Base-by-base conservation (phyloP, 2,329 filamentous ascomycete genomes). In the Hortaea werneckii region DNA sequence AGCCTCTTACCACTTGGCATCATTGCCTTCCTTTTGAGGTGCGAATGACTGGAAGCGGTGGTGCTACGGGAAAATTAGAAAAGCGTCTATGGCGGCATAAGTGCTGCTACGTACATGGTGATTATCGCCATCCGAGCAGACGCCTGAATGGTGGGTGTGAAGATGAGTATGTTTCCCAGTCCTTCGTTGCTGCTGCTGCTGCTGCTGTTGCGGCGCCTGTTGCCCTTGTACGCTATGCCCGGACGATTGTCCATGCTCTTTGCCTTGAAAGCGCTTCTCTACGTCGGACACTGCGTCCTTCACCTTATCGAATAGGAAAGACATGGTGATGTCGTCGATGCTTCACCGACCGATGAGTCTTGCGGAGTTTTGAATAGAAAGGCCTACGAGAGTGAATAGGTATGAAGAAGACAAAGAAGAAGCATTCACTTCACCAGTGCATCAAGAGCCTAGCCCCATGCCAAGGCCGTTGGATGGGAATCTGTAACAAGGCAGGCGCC, bases 1-100 rank as follows among this genome's bases (percentile, higher is more conserved):
- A 20, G 20, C 20, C 20, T 20, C 20, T 20, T 20, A 20, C 86
- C 87, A 94, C 71, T 94, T 94, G 51, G 78, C 80, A 52, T 80
- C 71, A 59, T 87, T 82, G 46, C 83, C 83, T 29, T 77, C 76
- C 13, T 84, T 77, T 58, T 82, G 76, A 1, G 85, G 80, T 1
- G 85, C 84, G 68, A 94, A 94, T 48, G 74, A 77, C 41, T 71
- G 65, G 57, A 73, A 79, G 44, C 76, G 70, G 53, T 78, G 68
- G 48, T 73, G 2, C 20, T 20, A 20, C 20, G 20, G 20, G 20
- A 20, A 20, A 20, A 20, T 20, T 20, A 20, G 20, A 20, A 20
- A 20, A 20, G 20, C 20, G 20, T 20, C 20, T 20, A 20, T 20
- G 20, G 20, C 20, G 20, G 20, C 20, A 20, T 20, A 20, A 20